Conservation (phyloP, 495 filamentous ascomycete species). For the Patellaria atrata region DNA sequence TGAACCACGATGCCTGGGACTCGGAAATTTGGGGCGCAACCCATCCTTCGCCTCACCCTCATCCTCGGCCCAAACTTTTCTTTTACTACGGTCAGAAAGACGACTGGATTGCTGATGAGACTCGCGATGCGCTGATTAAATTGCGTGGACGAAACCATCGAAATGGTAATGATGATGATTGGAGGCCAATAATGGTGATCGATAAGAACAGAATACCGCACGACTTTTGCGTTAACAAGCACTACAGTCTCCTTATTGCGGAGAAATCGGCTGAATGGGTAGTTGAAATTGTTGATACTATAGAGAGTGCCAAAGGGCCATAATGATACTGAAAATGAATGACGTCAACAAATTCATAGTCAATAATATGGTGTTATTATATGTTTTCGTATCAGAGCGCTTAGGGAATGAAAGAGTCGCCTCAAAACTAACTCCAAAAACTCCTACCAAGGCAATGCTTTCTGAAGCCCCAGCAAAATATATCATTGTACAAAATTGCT, state of each 20-base stretch:
- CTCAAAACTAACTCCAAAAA: not conserved
- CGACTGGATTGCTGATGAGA: slow-evolving; percentile 62
- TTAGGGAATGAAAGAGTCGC: slow-evolving; percentile 1
- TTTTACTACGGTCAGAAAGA: slow-evolving; percentile 71
- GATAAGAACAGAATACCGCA: slow-evolving; percentile 3
- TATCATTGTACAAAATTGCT: slow-evolving; percentile 2
- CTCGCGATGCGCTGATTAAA: slow-evolving; percentile 59
- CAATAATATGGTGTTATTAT: not conserved
- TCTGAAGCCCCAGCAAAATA: slow-evolving; percentile 3
- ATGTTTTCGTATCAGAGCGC: slow-evolving; percentile 2
- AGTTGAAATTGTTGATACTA: no score
- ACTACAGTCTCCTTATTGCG: not conserved
- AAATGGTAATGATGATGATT: no score
- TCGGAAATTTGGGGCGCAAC: slow-evolving; percentile 64
- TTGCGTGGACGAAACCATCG: no score
- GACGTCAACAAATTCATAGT: not conserved
- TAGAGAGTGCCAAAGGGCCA: no score
- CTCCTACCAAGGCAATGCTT: not conserved
- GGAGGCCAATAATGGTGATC: slow-evolving; percentile 3
- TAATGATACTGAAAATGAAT: not conserved
- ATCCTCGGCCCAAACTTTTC: slow-evolving; percentile 39
- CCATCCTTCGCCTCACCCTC: slow-evolving; percentile 3
- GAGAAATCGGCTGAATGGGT: no score
- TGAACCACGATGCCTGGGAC: slow-evolving; percentile 65
- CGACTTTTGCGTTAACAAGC: not conserved